Evolutionary conservation across 176 grass and related monocot genomes (phyloP).

Genomic region (Guadua angustifolia): DNA sequence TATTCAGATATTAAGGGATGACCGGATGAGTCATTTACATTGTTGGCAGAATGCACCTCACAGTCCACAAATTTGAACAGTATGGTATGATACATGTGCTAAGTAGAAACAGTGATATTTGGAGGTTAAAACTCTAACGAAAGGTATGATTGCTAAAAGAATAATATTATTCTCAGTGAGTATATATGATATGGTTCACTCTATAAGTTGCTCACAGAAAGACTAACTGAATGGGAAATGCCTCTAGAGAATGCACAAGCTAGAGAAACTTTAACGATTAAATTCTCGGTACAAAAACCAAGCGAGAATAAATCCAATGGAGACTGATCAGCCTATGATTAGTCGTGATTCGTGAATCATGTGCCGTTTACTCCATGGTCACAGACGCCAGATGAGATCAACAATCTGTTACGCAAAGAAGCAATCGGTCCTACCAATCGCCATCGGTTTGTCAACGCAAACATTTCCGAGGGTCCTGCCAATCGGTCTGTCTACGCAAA

Average conservation of each 20-base stretch:
- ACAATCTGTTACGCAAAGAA: too few relatives aligned
- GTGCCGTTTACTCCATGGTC: too few relatives aligned
- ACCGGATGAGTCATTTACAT: neutral
- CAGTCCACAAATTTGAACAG: neutral
- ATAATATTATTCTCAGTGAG: conserved; percentile 10
- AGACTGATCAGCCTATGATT: too few relatives aligned
- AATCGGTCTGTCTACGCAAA: too few relatives aligned
- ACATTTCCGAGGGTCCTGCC: too few relatives aligned
- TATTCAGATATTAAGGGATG: neutral
- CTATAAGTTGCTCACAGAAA: neutral
- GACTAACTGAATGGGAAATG: neutral
- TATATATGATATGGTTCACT: neutral
- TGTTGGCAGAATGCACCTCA: neutral
- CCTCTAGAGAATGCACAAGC: neutral
- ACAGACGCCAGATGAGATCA: too few relatives aligned
- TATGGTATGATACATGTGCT: neutral
- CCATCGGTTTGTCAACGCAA: too few relatives aligned
- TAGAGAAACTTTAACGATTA: neutral
- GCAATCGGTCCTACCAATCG: too few relatives aligned
- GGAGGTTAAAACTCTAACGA: neutral
- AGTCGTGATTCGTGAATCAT: too few relatives aligned
- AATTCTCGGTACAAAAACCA: too few relatives aligned
- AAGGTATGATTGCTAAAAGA: neutral
- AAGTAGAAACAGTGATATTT: too few relatives aligned
- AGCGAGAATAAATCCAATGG: too few relatives aligned